Evolutionary conservation across 306 rosid species (phyloP), one percentile per base, ranked within the genome.

Genomic region (Gillenia trifoliata): DNA sequence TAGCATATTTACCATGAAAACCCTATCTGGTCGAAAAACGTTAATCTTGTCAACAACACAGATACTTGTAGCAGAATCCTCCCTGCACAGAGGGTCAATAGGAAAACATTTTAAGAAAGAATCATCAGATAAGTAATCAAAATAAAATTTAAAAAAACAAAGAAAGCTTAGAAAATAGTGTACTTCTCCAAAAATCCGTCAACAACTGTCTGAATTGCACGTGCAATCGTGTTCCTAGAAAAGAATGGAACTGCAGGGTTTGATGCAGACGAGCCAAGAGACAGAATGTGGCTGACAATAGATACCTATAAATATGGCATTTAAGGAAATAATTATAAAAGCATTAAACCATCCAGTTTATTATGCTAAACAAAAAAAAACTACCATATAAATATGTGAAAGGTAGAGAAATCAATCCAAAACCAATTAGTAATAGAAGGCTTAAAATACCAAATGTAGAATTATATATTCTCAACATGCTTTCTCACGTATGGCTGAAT

Each of bases 101-200:
- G 30, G 77, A 75, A 75, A 67, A 76, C 65, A 67, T 52, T 64
- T 68, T 70, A 81, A 66, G 70, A 75, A 52, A 78, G 55, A 70
- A 22, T 33, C 29, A 56, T 47, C 22, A 68, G 55, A 64, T 23
- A 25, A 26, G 33, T 66, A 73, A 20, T 38, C 41, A 9, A 38
- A 38, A 38, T 38, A 38, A 47, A 47, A 47, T 5, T 12, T 10
- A 38, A 47, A 47, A 55, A 26, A 75, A 16, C 40, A 68, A 20
- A 59, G 54, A 71, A 69, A 61, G 73, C 59, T 31, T 41, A 41
- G 83, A 68, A 69, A 73, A 71, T 40, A 85, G 75, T 81, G 74
- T 69, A 93, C 97, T 41, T 83, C 78, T 93, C 91, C 83, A 93
- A 61, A 79, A 93, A 93, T 75, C 98, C 98, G 74, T 93, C 98